These are phyloP conservation scores for Fusarium lateritium DNA, from an alignment of 2,329 filamentous ascomycete species.

Conservation along the genomic window DNA sequence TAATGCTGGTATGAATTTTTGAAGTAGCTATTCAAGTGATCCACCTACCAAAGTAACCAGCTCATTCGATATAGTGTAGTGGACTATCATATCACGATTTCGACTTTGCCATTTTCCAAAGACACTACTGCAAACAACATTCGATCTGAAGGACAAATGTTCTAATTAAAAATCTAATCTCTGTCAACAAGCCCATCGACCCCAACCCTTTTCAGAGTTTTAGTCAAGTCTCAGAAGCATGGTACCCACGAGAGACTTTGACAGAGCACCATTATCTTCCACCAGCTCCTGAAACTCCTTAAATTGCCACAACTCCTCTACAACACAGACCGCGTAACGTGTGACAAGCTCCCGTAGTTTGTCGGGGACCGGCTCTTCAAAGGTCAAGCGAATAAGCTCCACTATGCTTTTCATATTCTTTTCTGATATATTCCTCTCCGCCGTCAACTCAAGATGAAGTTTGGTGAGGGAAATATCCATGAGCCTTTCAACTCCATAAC, in stretches of 20 bases:
- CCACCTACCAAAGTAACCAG: no score
- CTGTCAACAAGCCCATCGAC: no score
- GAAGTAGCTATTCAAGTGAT: no score
- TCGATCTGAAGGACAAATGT: no score
- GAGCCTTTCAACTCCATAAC: background rate
- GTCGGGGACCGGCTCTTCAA: background rate
- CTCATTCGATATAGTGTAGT: no score
- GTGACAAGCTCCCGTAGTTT: background rate
- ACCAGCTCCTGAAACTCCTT: conserved; percentile 2
- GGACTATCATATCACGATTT: no score
- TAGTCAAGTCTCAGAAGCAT: background rate
- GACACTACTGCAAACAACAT: no score
- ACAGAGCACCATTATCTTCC: background rate
- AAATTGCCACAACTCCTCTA: background rate
- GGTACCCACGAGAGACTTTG: background rate
- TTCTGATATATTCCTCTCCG: background rate
- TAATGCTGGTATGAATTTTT: no score
- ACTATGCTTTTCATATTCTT: background rate
- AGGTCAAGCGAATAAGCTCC: background rate
- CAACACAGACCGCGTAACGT: background rate
- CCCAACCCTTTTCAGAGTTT: background rate
- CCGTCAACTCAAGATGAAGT: background rate
- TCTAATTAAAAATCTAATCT: background rate
- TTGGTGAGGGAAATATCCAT: background rate
- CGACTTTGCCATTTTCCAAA: no score